Evolutionary conservation across 2,329 filamentous ascomycete genomes (phyloP).

Genomic region (Cladosporium halotolerans): DNA sequence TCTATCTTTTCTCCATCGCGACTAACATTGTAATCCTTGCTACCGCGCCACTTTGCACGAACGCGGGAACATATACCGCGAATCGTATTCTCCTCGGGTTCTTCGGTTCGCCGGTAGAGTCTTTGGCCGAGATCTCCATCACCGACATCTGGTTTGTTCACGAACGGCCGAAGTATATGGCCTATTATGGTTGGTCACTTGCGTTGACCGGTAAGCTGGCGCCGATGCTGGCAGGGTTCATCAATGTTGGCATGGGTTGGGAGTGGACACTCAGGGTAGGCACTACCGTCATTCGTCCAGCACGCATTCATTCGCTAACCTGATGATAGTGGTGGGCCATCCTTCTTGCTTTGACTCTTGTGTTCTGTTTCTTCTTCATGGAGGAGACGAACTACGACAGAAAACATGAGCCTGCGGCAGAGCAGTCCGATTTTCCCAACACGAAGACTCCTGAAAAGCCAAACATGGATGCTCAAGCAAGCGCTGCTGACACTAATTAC

Average conservation of each 20-base stretch:
- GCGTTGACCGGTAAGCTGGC: constrained; percentile 21
- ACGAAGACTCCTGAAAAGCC: neutral
- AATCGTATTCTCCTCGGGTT: constrained; percentile 44
- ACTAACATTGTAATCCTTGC: constrained; percentile 37
- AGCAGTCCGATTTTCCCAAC: neutral
- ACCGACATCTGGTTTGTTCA: constrained; percentile 27
- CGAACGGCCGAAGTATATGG: constrained; percentile 26
- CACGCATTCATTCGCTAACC: neutral
- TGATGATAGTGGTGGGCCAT: constrained; percentile 45
- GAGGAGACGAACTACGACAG: constrained; percentile 52
- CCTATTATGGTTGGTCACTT: constrained; percentile 23
- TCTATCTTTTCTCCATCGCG: constrained; percentile 41
- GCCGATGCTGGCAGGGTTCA: constrained; percentile 46
- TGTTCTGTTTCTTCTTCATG: constrained; percentile 53
- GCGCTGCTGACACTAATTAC: neutral
- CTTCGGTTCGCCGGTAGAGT: constrained; percentile 44
- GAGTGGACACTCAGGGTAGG: constrained; percentile 42
- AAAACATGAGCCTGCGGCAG: constrained; percentile 19
- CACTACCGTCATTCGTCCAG: constrained; percentile 27
- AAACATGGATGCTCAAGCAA: neutral
- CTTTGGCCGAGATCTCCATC: constrained; percentile 35
- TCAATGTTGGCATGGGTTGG: constrained; percentile 45
- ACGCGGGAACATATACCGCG: constrained; percentile 43
- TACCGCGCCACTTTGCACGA: constrained; percentile 40
- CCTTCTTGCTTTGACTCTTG: constrained; percentile 25